These are phyloP conservation scores for Daedaleopsis sinensis DNA, from an alignment of 768 basidiomycete species.

Conservation along the genomic window DNA sequence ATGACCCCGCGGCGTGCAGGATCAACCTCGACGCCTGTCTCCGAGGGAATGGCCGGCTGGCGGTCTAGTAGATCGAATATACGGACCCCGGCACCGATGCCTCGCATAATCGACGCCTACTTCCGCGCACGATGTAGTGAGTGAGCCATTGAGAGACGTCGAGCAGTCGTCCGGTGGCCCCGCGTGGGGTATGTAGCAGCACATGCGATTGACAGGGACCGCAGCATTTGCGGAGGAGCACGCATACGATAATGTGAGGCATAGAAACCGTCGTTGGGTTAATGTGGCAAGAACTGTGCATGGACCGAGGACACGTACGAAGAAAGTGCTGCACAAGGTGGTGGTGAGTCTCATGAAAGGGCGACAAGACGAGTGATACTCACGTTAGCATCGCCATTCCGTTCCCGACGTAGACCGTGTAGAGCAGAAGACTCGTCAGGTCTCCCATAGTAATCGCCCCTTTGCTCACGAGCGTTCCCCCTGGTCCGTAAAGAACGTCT, in stretches of 20 bases:
- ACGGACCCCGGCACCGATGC: constrained; percentile 88
- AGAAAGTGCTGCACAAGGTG: constrained; percentile 36
- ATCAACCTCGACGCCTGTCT: constrained; percentile 59
- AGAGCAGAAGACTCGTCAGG: constrained; percentile 85
- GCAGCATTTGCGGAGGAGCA: neutral
- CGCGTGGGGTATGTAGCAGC: no score
- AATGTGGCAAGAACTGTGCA: neutral
- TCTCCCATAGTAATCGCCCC: constrained; percentile 93
- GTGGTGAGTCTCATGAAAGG: neutral
- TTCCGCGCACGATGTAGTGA: neutral
- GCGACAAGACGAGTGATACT: constrained; percentile 22
- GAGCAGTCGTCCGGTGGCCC: no score
- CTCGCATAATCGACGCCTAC: constrained; percentile 94
- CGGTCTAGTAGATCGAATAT: constrained; percentile 95
- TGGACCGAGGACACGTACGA: constrained; percentile 32
- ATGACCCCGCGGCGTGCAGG: constrained; percentile 65
- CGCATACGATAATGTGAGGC: no score
- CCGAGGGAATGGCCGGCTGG: constrained; percentile 69
- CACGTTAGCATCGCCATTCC: constrained; percentile 82
- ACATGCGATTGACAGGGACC: no score
- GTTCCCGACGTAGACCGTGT: constrained; percentile 87
- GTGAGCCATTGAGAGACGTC: neutral
- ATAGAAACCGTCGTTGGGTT: neutral
- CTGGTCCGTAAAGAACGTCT: constrained; percentile 39
- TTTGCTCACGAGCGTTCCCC: constrained; percentile 86